Evolutionary conservation across 306 rosid genomes (phyloP), one percentile per base, ranked within the genome.

Genomic region (Cyamopsis tetragonoloba): DNA sequence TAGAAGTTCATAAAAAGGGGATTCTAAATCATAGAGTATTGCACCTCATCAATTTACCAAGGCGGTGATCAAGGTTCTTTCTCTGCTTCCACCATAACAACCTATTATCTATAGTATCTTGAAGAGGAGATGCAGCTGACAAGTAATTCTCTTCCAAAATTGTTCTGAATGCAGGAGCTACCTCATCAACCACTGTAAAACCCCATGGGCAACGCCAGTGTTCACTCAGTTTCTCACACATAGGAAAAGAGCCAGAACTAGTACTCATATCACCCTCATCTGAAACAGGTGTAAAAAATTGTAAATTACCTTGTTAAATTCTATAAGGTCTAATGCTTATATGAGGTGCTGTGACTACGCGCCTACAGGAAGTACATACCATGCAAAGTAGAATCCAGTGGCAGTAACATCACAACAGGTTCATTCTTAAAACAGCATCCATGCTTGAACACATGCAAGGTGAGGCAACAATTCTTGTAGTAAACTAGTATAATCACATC

Each of bases 131-230:
- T 32, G 4, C 14, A 63, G 89, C 66, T 10, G 98, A 83, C 39
- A 74, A 34, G 77, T 81, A 83, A 69, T 86, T 88, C 44, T 83
- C 95, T 75, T 88, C 80, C 84, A 93, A 81, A 70, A 93, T 88
- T 78, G 51, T 62, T 86, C 75, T 88, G 68, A 87, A 93, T 57
- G 77, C 86, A 42, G 97, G 98, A 66, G 87, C 98, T 44, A 89
- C 79, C 64, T 84, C 84, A 82, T 93, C 96, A 51, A 93, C 82
- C 51, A 81, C 77, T 26, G 98, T 63, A 46, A 62, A 84, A 70
- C 91, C 93, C 98, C 98, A 93, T 17, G 98, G 97, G 38, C 98
- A 93, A 43, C 41, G 79, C 98, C 98, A 93, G 51, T 65, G 75
- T 60, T 75, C 63, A 67, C 67, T 70, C 56, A 32, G 56, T 37